Evolutionary conservation across 352 stramenopile species (phyloP).

Genomic region (Phytophthora lateralis): DNA sequence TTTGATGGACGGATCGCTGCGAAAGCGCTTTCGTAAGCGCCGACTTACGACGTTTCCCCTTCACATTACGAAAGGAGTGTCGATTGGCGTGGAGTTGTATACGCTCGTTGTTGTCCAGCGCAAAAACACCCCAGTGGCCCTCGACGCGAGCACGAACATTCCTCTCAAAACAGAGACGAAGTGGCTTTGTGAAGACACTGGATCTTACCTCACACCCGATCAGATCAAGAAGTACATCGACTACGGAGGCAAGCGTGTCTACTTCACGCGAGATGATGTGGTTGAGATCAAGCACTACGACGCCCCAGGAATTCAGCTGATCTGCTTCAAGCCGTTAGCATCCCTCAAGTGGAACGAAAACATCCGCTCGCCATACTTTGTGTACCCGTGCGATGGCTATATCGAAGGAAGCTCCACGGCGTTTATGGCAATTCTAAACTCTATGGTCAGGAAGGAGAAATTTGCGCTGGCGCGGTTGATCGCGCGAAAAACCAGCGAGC

Average conservation of each 20-base stretch:
- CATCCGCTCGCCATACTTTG: conserved; percentile 78
- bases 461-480: conserved; percentile 74
- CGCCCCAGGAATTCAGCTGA: conserved; percentile 72
- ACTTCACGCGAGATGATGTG: conserved; percentile 82
- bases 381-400: conserved; percentile 80
- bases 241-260: conserved; percentile 79
- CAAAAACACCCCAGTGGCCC: conserved; percentile 61
- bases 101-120: conserved; percentile 59
- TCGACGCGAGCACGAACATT: conserved; percentile 76
- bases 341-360: conserved; percentile 74
- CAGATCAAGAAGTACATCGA: conserved; percentile 81
- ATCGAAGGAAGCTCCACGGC: conserved; percentile 79
- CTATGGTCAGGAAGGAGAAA: conserved; percentile 72
- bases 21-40: conserved; percentile 83
- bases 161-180: conserved; percentile 85
- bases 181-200: conserved; percentile 86
- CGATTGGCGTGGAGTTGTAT: conserved; percentile 83
- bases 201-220: conserved; percentile 68
- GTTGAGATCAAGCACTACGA: conserved; percentile 84
- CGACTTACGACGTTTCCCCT: conserved; percentile 69
- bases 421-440: conserved; percentile 69
- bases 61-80: conserved; percentile 73
- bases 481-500: conserved; percentile 74
- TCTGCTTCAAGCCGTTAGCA: conserved; percentile 73
- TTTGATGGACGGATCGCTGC: conserved; percentile 76